Base-by-base conservation (phyloP, 768 basidiomycete species). In the Agrocybe pediades region DNA sequence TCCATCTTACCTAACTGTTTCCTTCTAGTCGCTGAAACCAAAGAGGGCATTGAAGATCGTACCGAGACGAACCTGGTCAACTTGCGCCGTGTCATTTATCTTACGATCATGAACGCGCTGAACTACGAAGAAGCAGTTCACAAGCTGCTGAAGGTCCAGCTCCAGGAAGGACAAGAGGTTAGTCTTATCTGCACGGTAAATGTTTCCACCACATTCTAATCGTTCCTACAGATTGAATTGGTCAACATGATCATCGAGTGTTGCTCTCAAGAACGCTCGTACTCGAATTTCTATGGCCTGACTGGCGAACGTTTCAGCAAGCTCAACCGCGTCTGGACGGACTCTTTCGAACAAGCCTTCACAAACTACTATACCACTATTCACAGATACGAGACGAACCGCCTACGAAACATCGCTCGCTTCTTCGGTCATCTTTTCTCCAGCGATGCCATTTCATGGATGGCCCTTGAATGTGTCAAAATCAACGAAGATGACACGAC, bases 191-290 rank as follows among this genome's bases (percentile, higher is more conserved):
- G 50, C 54, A 8, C 40, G 6, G 1, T 16, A 2, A 29, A 24
- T 17, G 13, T 30, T 13, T 15, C 13, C 3, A 36, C 6, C 15
- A 42, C 21, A 0, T 25, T 29, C 26, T 44, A 21, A 19, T 47
- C 8, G 19, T 43, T 20, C 24, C 7, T 3, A 21, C 25, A 97
- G 93, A 90, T 93, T 62, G 96, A 98, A 68, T 73, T 99, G 53
- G 85, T 92, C 68, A 98, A 98, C 79, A 99, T 99, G 97, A 84
- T 99, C 57, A 91, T 99, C 70, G 96, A 98, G 65, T 99, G 97
- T 89, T 98, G 97, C 70, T 98, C 97, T 1, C 97, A 99, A 76
- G 97, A 98, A 69, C 90, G 97, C 13, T 95, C 96, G 1, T 99
- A 98, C 70, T 93, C 92, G 2, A 90, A 82, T n/a, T 98, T 97